phyloP scores from a whole-genome alignment of 495 filamentous ascomycete species.

The Annulohypoxylon maeteangense region DNA sequence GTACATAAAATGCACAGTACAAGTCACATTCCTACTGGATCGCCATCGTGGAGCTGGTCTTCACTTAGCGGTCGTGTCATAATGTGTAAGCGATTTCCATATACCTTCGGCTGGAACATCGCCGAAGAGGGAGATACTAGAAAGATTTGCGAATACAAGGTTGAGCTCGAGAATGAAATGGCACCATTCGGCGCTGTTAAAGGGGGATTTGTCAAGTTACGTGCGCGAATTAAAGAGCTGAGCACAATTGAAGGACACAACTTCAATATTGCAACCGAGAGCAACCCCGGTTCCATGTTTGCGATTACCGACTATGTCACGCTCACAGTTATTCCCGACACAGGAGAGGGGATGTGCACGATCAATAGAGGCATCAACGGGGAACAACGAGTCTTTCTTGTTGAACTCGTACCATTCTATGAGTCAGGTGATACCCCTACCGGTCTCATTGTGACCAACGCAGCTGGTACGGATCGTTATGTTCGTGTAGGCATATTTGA shows the following conservation, averaged over 20 bases:
- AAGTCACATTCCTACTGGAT: background rate
- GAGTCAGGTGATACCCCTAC: constrained; percentile 6
- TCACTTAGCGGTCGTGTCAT: constrained; percentile 14
- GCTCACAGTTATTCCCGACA: constrained; percentile 17
- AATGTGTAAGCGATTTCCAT: constrained; percentile 3
- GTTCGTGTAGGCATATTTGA: constrained; percentile 25
- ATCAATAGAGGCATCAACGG: constrained; percentile 1
- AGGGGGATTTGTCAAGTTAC: constrained; percentile 21
- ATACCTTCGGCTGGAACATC: background rate
- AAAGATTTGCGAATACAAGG: background rate
- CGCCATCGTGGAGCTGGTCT: constrained; percentile 25
- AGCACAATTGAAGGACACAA: background rate
- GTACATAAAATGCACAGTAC: constrained; percentile 4
- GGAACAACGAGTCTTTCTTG: constrained; percentile 1
- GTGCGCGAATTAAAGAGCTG: background rate
- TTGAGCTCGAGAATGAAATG: constrained; percentile 13
- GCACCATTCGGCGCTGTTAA: constrained; percentile 28
- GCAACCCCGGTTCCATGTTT: background rate
- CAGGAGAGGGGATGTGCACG: background rate
- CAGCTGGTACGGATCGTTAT: background rate
- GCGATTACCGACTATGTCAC: background rate
- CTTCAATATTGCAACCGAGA: background rate
- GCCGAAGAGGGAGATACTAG: background rate
- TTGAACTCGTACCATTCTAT: constrained; percentile 27
- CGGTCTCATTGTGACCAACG: constrained; percentile 14